Conservation (phyloP, 163 green algal species). For the Coccomyxa subellipsoidea region DNA sequence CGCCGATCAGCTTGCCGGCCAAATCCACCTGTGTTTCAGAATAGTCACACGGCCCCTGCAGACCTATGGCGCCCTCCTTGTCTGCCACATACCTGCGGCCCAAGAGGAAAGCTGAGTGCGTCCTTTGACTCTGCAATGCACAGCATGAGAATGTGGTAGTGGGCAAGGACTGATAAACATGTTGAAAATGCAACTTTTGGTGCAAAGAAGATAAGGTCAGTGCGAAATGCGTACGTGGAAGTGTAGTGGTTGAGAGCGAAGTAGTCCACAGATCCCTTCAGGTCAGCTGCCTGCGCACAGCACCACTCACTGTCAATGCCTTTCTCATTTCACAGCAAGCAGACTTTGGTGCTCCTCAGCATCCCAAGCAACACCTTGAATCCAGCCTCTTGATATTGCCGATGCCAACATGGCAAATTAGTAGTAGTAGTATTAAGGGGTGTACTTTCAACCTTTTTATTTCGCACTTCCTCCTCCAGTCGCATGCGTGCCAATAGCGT, state of each 20-base stretch:
- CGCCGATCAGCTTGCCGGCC: slow-evolving; percentile 7
- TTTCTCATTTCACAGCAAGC: background rate
- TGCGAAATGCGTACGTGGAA: background rate
- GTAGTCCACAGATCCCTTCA: slow-evolving; percentile 35
- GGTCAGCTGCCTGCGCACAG: background rate
- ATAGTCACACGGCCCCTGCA: background rate
- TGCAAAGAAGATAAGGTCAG: too few species aligned
- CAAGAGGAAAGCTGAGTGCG: too few species aligned
- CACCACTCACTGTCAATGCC: background rate
- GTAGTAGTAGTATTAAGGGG: too few species aligned
- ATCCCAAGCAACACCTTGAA: too few species aligned
- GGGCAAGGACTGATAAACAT: background rate
- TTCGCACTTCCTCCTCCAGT: too few species aligned
- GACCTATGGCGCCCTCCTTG: background rate
- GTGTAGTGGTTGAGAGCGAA: slow-evolving; percentile 60
- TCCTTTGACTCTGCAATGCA: too few species aligned
- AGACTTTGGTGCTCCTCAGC: too few species aligned
- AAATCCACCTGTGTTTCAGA: background rate
- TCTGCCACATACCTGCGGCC: background rate
- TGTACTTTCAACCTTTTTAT: too few species aligned
- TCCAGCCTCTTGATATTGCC: too few species aligned
- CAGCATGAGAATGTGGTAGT: too few species aligned
- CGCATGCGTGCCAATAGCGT: too few species aligned
- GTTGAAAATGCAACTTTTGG: background rate
- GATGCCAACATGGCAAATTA: too few species aligned